A percentile compares a stretch with the other conserved stretches of the same genome.
phyloP scores from a whole-genome alignment of 306 rosid genomes.

The Sicyos baderoa region DNA sequence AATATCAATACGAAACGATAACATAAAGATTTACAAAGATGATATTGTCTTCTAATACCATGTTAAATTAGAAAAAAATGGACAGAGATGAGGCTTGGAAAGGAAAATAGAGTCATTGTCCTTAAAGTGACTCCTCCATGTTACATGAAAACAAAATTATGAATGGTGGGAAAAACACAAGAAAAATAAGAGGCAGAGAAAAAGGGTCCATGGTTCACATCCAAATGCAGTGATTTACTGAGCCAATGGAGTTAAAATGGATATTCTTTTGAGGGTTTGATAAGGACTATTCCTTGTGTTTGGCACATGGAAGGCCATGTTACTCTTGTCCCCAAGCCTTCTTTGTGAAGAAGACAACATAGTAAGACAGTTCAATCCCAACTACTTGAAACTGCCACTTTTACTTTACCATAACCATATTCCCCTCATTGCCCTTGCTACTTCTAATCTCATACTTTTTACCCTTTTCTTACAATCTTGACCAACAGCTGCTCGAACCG shows the following conservation, averaged over 20 bases:
- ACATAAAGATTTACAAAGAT: neutral
- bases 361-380: conserved; percentile 35
- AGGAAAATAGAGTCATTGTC: no score
- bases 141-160: no score
- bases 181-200: no score
- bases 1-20: neutral
- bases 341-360: conserved; percentile 31
- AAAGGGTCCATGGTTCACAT: conserved; percentile 45
- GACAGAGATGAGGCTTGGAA: no score
- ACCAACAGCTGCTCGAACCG: neutral
- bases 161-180: no score
- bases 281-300: conserved; percentile 46
- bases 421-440: neutral
- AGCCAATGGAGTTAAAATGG: conserved; percentile 31
- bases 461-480: neutral
- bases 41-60: neutral
- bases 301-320: conserved; percentile 94
- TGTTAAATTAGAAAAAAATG: neutral
- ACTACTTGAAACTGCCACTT: conserved; percentile 32
- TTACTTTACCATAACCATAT: conserved; percentile 16
- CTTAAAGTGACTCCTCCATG: no score
- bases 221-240: conserved; percentile 32
- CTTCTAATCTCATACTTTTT: neutral
- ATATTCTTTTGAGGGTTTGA: conserved; percentile 43
- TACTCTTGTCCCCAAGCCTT: conserved; percentile 64